A percentile compares a stretch with the other conserved stretches of the same genome.
phyloP scores from a whole-genome alignment of 257 asterid species.

The Jacaranda mimosifolia region DNA sequence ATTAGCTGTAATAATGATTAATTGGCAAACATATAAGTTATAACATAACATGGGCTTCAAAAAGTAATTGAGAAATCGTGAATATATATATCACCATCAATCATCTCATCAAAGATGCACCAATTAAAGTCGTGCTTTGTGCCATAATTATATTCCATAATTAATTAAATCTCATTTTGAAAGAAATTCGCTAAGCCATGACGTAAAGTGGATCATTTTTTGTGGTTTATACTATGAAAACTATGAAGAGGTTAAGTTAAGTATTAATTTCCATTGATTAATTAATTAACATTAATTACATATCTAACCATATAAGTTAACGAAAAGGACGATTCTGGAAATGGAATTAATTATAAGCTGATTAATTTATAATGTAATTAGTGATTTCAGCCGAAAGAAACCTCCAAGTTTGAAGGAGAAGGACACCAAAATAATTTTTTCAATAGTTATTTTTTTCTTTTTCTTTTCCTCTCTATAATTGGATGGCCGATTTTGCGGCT shows the following conservation, averaged over 20 bases:
- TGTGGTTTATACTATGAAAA: background rate
- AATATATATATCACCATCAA: constrained; percentile 1
- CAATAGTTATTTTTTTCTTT: no score
- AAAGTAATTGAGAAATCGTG: constrained; percentile 31
- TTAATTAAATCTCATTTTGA: background rate
- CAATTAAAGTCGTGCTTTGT: background rate
- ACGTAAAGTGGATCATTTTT: constrained; percentile 9
- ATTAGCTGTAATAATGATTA: constrained; percentile 43
- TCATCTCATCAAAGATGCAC: constrained; percentile 16
- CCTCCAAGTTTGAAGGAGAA: constrained; percentile 48
- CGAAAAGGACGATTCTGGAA: constrained; percentile 6
- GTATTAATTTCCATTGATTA: background rate
- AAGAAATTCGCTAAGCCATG: constrained; percentile 45
- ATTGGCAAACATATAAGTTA: constrained; percentile 36
- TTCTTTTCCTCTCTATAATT: background rate
- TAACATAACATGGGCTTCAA: constrained; percentile 41
- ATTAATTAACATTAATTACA: background rate
- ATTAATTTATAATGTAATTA: constrained; percentile 28
- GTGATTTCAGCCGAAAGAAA: constrained; percentile 41
- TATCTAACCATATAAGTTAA: constrained; percentile 9
- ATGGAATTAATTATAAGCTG: constrained; percentile 17
- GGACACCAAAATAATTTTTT: background rate
- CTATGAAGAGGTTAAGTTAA: background rate
- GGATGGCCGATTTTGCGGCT: background rate
- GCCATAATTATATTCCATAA: background rate